These are phyloP conservation scores for Stenogyne calaminthoides DNA, from an alignment of 305 asterid genomes.

Conservation along the genomic window DNA sequence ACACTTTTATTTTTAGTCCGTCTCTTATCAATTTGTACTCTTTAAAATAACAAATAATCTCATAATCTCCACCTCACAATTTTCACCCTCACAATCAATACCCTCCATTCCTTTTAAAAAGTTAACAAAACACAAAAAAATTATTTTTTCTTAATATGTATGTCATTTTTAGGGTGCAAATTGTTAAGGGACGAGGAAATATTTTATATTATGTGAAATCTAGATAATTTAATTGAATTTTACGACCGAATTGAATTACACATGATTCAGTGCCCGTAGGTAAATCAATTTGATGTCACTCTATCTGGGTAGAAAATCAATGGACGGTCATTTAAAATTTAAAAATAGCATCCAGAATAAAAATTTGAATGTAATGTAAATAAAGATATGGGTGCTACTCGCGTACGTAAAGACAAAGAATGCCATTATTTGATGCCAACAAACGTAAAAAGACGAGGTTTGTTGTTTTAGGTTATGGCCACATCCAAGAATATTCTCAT, in stretches of 20 bases:
- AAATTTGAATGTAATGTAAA: neutral
- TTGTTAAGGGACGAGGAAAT: too few relatives aligned
- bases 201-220: too few relatives aligned
- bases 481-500: constrained; percentile 34
- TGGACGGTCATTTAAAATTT: neutral
- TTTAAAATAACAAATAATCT: too few relatives aligned
- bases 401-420: constrained; percentile 7
- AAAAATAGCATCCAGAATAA: neutral
- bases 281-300: neutral
- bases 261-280: neutral
- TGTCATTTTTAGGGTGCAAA: too few relatives aligned
- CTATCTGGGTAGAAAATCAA: neutral
- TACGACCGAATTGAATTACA: neutral
- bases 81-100: too few relatives aligned
- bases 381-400: constrained; percentile 12
- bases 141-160: too few relatives aligned
- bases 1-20: too few relatives aligned
- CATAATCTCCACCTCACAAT: too few relatives aligned
- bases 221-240: neutral
- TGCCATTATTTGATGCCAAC: constrained; percentile 36
- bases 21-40: too few relatives aligned
- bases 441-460: constrained; percentile 36
- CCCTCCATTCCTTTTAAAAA: too few relatives aligned
- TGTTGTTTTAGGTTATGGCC: constrained; percentile 26
- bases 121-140: too few relatives aligned